These are phyloP conservation scores for Dryas drummondii DNA, from an alignment of 306 rosid species.

Conservation along the genomic window DNA sequence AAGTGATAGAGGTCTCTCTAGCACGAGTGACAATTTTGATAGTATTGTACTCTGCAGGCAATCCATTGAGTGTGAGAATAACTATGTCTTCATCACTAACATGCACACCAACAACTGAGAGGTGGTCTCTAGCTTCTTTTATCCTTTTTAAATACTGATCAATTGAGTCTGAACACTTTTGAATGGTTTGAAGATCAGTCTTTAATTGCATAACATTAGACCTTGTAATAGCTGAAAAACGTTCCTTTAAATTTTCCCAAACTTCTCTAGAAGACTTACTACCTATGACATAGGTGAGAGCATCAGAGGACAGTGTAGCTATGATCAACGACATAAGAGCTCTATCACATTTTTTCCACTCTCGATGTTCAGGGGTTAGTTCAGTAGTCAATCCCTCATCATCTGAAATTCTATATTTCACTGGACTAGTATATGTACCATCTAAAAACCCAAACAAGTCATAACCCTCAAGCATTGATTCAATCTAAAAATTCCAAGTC, in stretches of 20 bases:
- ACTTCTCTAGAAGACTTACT: not conserved
- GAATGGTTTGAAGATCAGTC: not conserved
- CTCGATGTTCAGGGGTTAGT: not conserved
- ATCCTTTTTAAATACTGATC: not conserved
- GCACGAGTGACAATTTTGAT: not conserved
- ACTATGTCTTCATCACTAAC: not conserved
- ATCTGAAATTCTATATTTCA: not conserved
- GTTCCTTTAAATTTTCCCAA: not conserved
- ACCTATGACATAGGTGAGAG: not conserved
- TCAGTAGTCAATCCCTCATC: not conserved
- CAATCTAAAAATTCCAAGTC: no score
- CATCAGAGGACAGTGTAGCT: not conserved
- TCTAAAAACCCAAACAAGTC: no score
- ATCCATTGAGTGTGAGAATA: not conserved
- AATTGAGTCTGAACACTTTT: not conserved
- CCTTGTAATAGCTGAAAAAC: no score
- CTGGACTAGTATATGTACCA: not conserved
- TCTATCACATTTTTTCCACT: not conserved
- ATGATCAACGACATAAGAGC: not conserved
- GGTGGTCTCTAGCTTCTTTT: not conserved
- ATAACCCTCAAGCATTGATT: no score
- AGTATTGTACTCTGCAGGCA: not conserved
- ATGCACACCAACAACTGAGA: not conserved
- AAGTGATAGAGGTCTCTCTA: not conserved
- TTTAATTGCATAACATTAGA: not conserved